Evolutionary conservation across 2,329 filamentous ascomycete species (phyloP).

Genomic region (Botrytis squamosa): DNA sequence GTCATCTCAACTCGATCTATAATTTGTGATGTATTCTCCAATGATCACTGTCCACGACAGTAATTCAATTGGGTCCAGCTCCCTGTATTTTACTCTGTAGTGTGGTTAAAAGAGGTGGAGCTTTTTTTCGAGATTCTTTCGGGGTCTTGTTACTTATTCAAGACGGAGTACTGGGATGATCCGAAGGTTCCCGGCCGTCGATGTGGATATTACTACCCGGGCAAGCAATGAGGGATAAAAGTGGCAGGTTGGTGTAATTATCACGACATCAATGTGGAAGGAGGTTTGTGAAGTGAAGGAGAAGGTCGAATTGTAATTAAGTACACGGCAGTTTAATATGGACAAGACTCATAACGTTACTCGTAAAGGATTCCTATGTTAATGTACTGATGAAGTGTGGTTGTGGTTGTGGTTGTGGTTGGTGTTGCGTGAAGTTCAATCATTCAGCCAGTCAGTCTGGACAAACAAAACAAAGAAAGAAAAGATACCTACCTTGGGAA

Average conservation of each 20-base stretch:
- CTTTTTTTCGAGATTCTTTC: neutral
- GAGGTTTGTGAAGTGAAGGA: neutral
- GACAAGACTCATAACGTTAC: neutral
- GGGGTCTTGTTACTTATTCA: neutral
- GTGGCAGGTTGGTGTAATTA: neutral
- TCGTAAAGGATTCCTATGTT: neutral
- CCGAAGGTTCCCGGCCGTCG: neutral
- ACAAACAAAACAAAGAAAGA: conserved; percentile 1
- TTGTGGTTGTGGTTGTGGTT: neutral
- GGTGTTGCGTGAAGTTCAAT: neutral
- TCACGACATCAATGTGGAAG: neutral
- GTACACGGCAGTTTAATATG: neutral
- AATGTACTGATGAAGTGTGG: neutral
- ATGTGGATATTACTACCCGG: neutral
- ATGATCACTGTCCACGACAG: conserved; percentile 18
- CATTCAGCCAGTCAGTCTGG: neutral
- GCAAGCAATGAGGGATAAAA: neutral
- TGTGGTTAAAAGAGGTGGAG: conserved; percentile 7
- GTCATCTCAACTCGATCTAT: conserved; percentile 27
- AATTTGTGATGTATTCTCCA: conserved; percentile 10
- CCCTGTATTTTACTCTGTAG: conserved; percentile 2
- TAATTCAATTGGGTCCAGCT: conserved; percentile 17
- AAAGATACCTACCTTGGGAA: neutral
- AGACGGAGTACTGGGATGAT: neutral
- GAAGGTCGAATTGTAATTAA: neutral